Conservation (phyloP, 352 stramenopile species). For the Phytophthora hybrid region DNA sequence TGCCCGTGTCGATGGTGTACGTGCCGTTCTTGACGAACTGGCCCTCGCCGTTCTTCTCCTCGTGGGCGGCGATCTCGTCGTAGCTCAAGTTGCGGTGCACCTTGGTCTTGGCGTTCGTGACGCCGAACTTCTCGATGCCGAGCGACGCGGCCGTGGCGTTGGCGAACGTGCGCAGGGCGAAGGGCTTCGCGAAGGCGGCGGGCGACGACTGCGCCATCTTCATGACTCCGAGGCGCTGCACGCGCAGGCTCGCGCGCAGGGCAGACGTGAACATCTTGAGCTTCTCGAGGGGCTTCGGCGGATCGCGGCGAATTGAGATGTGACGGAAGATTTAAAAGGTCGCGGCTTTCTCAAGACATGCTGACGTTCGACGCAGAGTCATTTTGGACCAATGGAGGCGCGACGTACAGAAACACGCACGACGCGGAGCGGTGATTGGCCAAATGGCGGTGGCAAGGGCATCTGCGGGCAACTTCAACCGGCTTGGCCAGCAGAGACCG, state of each 20-base stretch:
- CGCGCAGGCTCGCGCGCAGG: conserved; percentile 63
- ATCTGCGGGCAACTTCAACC: conserved; percentile 30
- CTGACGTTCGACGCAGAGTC: background rate
- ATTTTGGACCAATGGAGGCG: conserved; percentile 18
- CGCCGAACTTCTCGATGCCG: conserved; percentile 90
- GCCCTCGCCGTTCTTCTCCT: conserved; percentile 95
- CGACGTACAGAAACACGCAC: conserved; percentile 14
- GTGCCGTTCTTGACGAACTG: conserved; percentile 92
- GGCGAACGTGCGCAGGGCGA: conserved; percentile 48
- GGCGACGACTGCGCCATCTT: conserved; percentile 43
- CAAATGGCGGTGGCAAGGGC: conserved; percentile 12
- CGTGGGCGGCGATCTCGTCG: conserved; percentile 95
- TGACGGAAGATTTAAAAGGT: conserved; percentile 29
- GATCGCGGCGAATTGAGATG: conserved; percentile 51
- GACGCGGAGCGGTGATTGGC: conserved; percentile 13
- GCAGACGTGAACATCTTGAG: conserved; percentile 63
- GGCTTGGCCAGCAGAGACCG: conserved; percentile 7
- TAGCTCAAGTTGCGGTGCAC: conserved; percentile 97
- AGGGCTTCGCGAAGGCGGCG: conserved; percentile 38
- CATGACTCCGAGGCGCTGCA: conserved; percentile 59
- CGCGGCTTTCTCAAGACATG: too few relatives aligned
- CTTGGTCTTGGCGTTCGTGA: conserved; percentile 90
- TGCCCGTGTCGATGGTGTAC: conserved; percentile 97
- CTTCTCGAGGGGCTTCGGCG: conserved; percentile 3
- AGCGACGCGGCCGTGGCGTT: conserved; percentile 59